Conservation (phyloP, 2,329 filamentous ascomycete genomes). For the Fusarium sp. region DNA sequence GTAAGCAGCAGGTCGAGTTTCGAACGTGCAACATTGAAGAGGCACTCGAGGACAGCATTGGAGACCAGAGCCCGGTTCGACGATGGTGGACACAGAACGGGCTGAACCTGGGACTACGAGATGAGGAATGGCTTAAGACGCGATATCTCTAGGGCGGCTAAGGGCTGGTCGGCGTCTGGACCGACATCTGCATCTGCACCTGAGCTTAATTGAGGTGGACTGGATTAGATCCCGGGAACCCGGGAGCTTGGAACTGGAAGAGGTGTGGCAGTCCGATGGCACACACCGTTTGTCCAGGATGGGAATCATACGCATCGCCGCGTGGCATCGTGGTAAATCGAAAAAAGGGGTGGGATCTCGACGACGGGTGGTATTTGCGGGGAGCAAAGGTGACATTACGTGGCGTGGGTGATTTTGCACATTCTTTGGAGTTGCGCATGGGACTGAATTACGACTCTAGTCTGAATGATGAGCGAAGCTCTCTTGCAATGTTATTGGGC, state of each 20-base stretch:
- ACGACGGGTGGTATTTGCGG: conserved; percentile 20
- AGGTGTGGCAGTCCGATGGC: conserved; percentile 4
- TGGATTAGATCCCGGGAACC: conserved; percentile 16
- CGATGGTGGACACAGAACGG: conserved; percentile 91
- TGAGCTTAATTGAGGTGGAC: background rate
- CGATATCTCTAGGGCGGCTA: conserved; percentile 67
- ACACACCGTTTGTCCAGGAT: conserved; percentile 4
- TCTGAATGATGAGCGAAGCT: background rate
- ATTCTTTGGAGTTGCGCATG: conserved; percentile 20
- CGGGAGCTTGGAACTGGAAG: conserved; percentile 11
- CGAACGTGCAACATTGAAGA: conserved; percentile 97
- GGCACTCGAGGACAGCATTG: conserved; percentile 87
- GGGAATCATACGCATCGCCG: conserved; percentile 8
- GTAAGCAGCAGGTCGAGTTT: conserved; percentile 81
- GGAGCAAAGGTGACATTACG: conserved; percentile 31
- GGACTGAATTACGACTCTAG: conserved; percentile 23
- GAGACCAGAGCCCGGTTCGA: conserved; percentile 77
- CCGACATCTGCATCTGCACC: conserved; percentile 1
- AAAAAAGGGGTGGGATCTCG: conserved; percentile 12
- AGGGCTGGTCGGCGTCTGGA: background rate
- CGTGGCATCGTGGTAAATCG: conserved; percentile 21
- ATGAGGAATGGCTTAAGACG: conserved; percentile 90
- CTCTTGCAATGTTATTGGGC: background rate
- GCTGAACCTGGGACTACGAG: conserved; percentile 81
- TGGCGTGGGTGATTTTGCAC: conserved; percentile 31